These are phyloP conservation scores for Solanum lycopersicoides DNA, from an alignment of 257 asterid genomes.

Conservation along the genomic window DNA sequence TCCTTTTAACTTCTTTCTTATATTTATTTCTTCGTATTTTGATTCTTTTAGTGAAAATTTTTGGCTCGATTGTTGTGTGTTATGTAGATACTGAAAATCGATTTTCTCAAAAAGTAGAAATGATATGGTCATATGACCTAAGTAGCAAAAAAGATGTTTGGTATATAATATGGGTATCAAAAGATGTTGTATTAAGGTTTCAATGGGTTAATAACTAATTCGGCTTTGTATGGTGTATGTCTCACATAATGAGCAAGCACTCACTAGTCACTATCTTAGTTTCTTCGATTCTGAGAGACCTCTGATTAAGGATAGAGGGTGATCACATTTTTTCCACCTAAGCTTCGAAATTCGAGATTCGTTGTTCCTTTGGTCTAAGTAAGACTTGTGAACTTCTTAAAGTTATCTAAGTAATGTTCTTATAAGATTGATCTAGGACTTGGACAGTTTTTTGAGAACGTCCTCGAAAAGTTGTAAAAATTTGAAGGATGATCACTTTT, in stretches of 20 bases:
- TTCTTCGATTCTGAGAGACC: not conserved
- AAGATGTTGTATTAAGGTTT: not conserved
- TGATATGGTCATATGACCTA: not conserved
- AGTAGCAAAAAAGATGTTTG: not conserved
- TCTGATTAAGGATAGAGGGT: not conserved
- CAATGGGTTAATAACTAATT: not conserved
- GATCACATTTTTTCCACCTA: not conserved
- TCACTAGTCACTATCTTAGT: not conserved
- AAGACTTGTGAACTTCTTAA: not conserved
- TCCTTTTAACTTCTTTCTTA: not conserved
- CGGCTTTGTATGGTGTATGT: not conserved
- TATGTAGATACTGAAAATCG: not conserved
- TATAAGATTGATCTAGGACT: not conserved
- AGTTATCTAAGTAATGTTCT: not conserved
- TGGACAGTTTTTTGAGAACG: not conserved
- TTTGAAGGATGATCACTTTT: not conserved
- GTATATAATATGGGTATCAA: not conserved
- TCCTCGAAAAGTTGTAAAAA: not conserved
- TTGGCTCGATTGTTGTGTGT: not conserved
- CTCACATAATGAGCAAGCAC: not conserved
- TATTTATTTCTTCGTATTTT: not conserved
- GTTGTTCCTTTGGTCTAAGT: not conserved
- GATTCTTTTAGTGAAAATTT: not conserved
- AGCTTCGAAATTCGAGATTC: not conserved
- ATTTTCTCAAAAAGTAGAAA: not conserved